These are phyloP conservation scores for Cryptococcus floricola DNA, from an alignment of 1,284 basidiomycete genomes.

Conservation along the genomic window DNA sequence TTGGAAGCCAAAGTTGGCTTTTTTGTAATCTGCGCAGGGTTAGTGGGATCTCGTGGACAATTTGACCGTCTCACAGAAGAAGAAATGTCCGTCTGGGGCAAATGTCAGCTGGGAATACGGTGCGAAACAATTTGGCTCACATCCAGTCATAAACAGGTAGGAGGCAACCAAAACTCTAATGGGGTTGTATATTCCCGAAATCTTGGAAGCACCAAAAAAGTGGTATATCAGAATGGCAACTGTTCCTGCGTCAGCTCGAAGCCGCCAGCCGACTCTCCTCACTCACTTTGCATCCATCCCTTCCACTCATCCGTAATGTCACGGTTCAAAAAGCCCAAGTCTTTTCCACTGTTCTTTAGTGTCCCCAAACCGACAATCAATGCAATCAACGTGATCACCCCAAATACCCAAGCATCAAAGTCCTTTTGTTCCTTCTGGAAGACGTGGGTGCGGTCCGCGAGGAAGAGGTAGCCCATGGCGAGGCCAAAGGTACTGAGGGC, in stretches of 20 bases:
- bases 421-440: slow-evolving; percentile 86
- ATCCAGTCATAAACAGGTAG: slow-evolving; percentile 67
- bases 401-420: slow-evolving; percentile 66
- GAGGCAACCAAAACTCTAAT: slow-evolving; percentile 80
- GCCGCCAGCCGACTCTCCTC: background rate
- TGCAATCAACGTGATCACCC: slow-evolving; percentile 56
- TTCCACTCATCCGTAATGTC: slow-evolving; percentile 95
- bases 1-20: slow-evolving; percentile 74
- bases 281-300: slow-evolving; percentile 89
- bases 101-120: background rate
- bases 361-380: slow-evolving; percentile 62
- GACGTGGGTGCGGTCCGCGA: slow-evolving; percentile 73
- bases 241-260: slow-evolving; percentile 36
- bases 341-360: slow-evolving; percentile 62
- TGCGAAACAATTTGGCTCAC: slow-evolving; percentile 22
- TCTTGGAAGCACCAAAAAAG: slow-evolving; percentile 77
- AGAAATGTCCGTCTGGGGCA: slow-evolving; percentile 44
- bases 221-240: slow-evolving; percentile 85
- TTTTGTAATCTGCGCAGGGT: slow-evolving; percentile 69
- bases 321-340: slow-evolving; percentile 79
- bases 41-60: slow-evolving; percentile 2
- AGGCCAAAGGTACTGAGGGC: slow-evolving; percentile 61
- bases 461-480: slow-evolving; percentile 63
- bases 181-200: slow-evolving; percentile 84
- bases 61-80: slow-evolving; percentile 33